phyloP scores from a whole-genome alignment of 1,139 yeast genomes.

The Geotrichum carabidarum region DNA sequence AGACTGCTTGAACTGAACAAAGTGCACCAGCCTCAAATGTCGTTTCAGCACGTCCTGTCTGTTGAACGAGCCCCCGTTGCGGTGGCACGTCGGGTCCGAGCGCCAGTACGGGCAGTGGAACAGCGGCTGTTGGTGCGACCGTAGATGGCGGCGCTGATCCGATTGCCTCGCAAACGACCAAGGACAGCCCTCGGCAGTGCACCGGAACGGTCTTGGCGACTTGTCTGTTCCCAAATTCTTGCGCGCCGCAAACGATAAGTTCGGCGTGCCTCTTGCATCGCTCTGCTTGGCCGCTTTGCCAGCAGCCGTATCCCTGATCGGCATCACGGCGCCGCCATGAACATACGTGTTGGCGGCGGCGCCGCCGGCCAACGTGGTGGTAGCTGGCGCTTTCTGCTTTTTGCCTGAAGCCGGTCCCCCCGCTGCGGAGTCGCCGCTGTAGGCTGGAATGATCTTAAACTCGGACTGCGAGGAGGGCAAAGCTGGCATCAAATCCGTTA shows the following conservation, averaged over 20 bases:
- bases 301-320: background rate
- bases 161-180: constrained; percentile 67
- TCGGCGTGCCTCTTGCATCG: constrained; percentile 2
- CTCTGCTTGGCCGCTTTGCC: background rate
- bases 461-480: background rate
- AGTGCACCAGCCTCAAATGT: constrained; percentile 63
- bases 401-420: background rate
- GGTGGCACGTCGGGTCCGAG: constrained; percentile 61
- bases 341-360: background rate
- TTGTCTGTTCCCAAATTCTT: constrained; percentile 1
- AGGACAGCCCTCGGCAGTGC: constrained; percentile 51
- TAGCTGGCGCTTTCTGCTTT: background rate
- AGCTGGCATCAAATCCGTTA: background rate
- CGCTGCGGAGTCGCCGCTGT: background rate
- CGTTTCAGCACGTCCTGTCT: constrained; percentile 66
- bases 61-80: constrained; percentile 67
- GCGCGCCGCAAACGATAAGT: constrained; percentile 5
- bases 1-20: constrained; percentile 43
- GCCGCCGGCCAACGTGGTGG: background rate
- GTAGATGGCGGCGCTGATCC: constrained; percentile 60
- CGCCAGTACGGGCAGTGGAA: constrained; percentile 70
- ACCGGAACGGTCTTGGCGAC: constrained; percentile 43
- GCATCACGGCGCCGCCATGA: background rate
- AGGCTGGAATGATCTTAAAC: constrained; percentile 1
- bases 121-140: constrained; percentile 59